These are phyloP conservation scores for Trypanosoma scelopori DNA, from an alignment of 208 protist genomes.

Conservation along the genomic window DNA sequence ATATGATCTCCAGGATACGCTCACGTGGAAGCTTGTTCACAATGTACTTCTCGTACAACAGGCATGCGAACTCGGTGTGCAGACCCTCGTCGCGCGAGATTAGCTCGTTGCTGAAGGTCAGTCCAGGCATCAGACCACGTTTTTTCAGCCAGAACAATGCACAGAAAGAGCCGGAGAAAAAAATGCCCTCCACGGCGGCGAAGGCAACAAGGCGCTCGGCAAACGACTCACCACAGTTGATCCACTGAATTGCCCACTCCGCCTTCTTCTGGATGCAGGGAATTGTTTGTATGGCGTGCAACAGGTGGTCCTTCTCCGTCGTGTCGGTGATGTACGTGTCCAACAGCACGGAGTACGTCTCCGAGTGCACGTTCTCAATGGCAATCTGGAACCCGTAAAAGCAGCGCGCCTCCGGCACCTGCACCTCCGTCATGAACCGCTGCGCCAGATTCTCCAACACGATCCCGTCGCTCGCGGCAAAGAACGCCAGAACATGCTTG, in stretches of 20 bases:
- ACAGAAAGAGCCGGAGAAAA: conserved; percentile 99
- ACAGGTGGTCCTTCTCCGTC: conserved; percentile 92
- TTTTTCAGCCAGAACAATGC: conserved; percentile 99
- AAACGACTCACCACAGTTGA: conserved; percentile 79
- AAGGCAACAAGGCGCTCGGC: conserved; percentile 97
- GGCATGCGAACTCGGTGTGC: conserved; percentile 99
- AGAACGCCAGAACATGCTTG: conserved; percentile 98
- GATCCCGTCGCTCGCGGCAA: conserved; percentile 98
- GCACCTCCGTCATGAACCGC: conserved; percentile 97
- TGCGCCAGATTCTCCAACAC: conserved; percentile 98
- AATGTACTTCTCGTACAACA: conserved; percentile 95
- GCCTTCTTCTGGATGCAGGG: conserved; percentile 98
- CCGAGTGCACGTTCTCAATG: conserved; percentile 99
- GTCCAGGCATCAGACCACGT: conserved; percentile 98
- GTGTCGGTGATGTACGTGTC: conserved; percentile 97
- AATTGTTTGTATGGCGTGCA: conserved; percentile 97
- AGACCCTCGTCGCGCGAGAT: conserved; percentile 99
- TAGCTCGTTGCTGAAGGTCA: conserved; percentile 99
- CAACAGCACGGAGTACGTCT: conserved; percentile 93
- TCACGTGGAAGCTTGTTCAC: conserved; percentile 89
- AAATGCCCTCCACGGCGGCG: conserved; percentile 99
- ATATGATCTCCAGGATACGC: conserved; percentile 89
- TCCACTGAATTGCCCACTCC: conserved; percentile 97
- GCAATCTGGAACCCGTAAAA: conserved; percentile 99
- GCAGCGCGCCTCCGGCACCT: conserved; percentile 97